Conservation (phyloP, 73 alveolate species). For the Urostyla sp. region DNA sequence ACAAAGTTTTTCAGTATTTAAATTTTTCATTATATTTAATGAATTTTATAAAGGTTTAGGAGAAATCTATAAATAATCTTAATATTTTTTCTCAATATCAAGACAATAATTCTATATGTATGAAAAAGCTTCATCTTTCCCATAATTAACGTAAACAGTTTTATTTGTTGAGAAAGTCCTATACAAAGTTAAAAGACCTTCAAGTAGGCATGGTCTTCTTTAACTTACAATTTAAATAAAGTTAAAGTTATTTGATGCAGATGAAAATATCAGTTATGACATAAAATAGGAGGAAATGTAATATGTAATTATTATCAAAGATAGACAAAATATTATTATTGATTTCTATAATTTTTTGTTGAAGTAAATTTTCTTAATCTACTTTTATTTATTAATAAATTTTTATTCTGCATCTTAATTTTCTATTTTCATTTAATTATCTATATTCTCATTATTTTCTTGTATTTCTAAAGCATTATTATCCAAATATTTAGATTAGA, state of each 20-base stretch:
- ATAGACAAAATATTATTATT: neutral
- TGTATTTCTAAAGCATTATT: no score
- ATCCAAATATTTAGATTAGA: no score
- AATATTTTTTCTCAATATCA: neutral
- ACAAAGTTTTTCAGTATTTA: conserved; percentile 6
- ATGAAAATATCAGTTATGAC: neutral
- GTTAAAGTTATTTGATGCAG: neutral
- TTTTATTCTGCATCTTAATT: no score
- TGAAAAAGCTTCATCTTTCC: neutral
- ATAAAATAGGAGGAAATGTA: neutral
- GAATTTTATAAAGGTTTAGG: neutral
- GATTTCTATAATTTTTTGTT: neutral
- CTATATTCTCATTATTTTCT: no score
- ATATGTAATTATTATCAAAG: neutral
- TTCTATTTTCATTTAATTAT: no score
- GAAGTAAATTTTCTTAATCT: neutral
- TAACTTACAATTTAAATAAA: neutral
- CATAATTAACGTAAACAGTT: neutral
- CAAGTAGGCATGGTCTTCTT: conserved; percentile 15
- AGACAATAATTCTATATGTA: neutral
- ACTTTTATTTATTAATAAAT: no score
- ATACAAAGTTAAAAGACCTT: neutral
- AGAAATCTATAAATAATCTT: neutral
- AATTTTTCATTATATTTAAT: neutral
- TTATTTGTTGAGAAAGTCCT: conserved; percentile 3